Conservation (phyloP, 2,329 filamentous ascomycete genomes). For the Penicillium capsulatum region DNA sequence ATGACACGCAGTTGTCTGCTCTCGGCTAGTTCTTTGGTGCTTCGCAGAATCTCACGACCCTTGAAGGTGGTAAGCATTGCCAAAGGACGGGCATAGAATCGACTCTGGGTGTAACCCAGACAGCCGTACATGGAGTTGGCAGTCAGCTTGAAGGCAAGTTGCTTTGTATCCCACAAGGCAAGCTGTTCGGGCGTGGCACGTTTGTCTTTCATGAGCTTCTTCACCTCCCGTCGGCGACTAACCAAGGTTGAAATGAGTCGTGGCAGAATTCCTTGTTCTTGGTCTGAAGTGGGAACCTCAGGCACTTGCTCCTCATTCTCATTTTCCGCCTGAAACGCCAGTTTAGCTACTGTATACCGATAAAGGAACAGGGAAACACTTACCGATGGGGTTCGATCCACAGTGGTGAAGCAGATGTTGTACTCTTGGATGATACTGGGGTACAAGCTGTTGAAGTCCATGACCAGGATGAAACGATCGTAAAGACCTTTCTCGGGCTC, state of each 20-base stretch:
- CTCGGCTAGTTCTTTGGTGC: slow-evolving; percentile 93
- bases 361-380: slow-evolving; percentile 36
- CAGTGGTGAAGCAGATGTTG: slow-evolving; percentile 99
- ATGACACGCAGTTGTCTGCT: slow-evolving; percentile 89
- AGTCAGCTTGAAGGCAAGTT: slow-evolving; percentile 91
- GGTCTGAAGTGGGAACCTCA: slow-evolving; percentile 68
- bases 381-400: slow-evolving; percentile 71
- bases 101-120: slow-evolving; percentile 91
- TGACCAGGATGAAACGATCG: slow-evolving; percentile 96
- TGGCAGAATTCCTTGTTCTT: slow-evolving; percentile 80
- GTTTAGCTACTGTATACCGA: not conserved
- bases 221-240: slow-evolving; percentile 82
- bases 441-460: slow-evolving; percentile 99
- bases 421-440: slow-evolving; percentile 98
- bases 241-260: slow-evolving; percentile 89
- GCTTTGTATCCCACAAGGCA: slow-evolving; percentile 96
- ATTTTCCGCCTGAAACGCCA: slow-evolving; percentile 43
- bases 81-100: slow-evolving; percentile 92
- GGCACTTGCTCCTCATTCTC: slow-evolving; percentile 86
- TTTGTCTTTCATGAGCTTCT: slow-evolving; percentile 95
- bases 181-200: slow-evolving; percentile 78
- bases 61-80: slow-evolving; percentile 96
- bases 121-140: slow-evolving; percentile 99
- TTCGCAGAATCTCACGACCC: slow-evolving; percentile 92
- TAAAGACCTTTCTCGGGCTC: slow-evolving; percentile 97